Evolutionary conservation across 495 filamentous ascomycete genomes (phyloP).

Genomic region (Apodospora peruviana): DNA sequence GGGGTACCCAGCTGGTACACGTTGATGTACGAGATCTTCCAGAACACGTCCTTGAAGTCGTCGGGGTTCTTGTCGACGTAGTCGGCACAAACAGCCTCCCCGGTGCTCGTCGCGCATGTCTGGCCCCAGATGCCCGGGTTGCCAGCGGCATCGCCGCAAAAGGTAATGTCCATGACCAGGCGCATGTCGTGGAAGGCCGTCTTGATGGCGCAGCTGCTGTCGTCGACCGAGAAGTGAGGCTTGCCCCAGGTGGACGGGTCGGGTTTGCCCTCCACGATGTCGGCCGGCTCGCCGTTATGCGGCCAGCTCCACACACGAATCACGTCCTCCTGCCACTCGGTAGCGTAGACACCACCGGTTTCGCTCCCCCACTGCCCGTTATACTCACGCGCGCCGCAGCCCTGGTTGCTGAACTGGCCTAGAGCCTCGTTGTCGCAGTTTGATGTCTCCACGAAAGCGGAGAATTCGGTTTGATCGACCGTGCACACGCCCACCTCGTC

Average conservation of each 20-base stretch:
- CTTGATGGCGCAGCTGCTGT: constrained; percentile 37
- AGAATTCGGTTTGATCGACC: constrained; percentile 41
- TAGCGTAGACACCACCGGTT: constrained; percentile 66
- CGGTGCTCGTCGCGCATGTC: constrained; percentile 15
- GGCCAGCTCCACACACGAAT: constrained; percentile 76
- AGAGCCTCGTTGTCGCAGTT: constrained; percentile 50
- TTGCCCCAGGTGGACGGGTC: constrained; percentile 58
- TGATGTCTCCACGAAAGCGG: constrained; percentile 37
- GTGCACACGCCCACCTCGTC: constrained; percentile 53
- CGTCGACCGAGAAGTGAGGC: constrained; percentile 51
- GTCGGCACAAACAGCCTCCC: constrained; percentile 37
- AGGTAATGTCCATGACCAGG: constrained; percentile 43
- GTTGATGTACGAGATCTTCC: constrained; percentile 51
- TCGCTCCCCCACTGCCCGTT: constrained; percentile 60
- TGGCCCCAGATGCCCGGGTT: constrained; percentile 17
- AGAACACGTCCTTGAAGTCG: constrained; percentile 53
- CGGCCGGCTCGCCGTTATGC: constrained; percentile 38
- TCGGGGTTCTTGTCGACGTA: constrained; percentile 55
- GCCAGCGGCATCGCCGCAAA: constrained; percentile 43
- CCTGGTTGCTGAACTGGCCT: constrained; percentile 22
- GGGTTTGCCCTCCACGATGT: constrained; percentile 52
- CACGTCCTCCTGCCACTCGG: constrained; percentile 59
- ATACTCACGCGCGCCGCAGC: constrained; percentile 29
- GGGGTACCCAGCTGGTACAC: constrained; percentile 29
- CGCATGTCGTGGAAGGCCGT: constrained; percentile 40